Conservation (phyloP, 73 alveolate genomes). For the Paraurostyla sp. region DNA sequence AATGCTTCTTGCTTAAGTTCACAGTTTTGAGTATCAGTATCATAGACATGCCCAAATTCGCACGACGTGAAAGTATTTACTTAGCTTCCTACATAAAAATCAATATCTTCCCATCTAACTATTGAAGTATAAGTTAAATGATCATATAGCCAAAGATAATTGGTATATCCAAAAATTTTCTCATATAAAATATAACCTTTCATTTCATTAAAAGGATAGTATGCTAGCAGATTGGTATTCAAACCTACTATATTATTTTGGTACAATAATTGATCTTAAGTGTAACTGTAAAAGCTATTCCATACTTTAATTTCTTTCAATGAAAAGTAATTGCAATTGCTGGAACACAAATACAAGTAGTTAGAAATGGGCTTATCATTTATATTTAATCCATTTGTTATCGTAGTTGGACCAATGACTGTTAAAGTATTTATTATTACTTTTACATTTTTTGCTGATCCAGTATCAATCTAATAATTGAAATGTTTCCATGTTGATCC, state of each 20-base stretch:
- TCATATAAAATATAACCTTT: not conserved
- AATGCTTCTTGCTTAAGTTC: not conserved
- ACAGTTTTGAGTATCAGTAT: not conserved
- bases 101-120: slow-evolving; percentile 23
- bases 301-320: not conserved
- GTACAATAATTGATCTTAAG: not conserved
- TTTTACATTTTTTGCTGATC: not conserved
- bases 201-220: slow-evolving; percentile 19
- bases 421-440: not conserved
- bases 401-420: not conserved
- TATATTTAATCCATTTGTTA: not conserved
- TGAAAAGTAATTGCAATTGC: not conserved
- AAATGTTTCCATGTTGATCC: not conserved
- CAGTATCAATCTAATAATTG: not conserved
- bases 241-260: not conserved
- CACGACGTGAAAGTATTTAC: not conserved
- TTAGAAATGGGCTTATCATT: not conserved
- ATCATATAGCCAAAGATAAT: not conserved
- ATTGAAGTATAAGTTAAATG: not conserved
- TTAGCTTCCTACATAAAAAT: not conserved
- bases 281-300: not conserved
- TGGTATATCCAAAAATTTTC: not conserved
- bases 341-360: not conserved
- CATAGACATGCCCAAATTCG: not conserved
- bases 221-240: not conserved